Percentiles rank a stretch among this genome's conserved stretches.
Conservation (phyloP, 192 early-diverging fungal species). For the Coemansia sp. region DNA sequence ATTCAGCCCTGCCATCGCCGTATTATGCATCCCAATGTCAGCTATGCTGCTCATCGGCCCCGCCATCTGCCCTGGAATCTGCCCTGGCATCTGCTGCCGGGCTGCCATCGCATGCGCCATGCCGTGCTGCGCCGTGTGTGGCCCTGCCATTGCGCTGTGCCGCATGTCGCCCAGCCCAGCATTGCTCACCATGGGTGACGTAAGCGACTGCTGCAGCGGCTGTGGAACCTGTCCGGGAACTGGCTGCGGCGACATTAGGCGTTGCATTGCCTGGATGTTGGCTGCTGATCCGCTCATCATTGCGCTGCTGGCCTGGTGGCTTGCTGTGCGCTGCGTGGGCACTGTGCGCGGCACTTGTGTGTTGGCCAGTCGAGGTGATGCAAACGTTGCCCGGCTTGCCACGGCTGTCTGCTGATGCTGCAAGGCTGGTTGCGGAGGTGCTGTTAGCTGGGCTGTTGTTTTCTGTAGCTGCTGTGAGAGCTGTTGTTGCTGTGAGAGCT, state of each 20-base stretch:
- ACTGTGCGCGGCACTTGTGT: conserved; percentile 24
- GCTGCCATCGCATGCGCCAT: conserved; percentile 3
- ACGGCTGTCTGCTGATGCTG: conserved; percentile 10
- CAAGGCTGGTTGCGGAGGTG: neutral
- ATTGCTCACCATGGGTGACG: conserved; percentile 30
- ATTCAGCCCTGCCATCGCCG: conserved; percentile 7
- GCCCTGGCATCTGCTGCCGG: conserved; percentile 4
- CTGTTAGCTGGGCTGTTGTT: neutral
- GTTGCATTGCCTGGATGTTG: conserved; percentile 27
- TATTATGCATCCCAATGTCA: conserved; percentile 18
- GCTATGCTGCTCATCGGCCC: conserved; percentile 12
- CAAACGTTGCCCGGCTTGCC: conserved; percentile 11
- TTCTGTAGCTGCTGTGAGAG: neutral
- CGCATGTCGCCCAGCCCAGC: neutral
- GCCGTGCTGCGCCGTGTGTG: conserved; percentile 1
- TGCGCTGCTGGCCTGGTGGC: conserved; percentile 7
- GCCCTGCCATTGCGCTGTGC: conserved; percentile 5
- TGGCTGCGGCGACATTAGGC: conserved; percentile 37
- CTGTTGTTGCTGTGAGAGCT: neutral
- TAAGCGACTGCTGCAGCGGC: neutral
- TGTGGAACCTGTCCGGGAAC: neutral
- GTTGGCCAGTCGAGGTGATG: conserved; percentile 24
- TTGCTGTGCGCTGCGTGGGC: conserved; percentile 29
- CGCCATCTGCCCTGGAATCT: conserved; percentile 5
- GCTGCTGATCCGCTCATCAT: conserved; percentile 1